Percentiles rank a stretch among this genome's conserved stretches.
Evolutionary conservation across 805 yeast genomes (phyloP).

Genomic region (Barnettozyma sp.): DNA sequence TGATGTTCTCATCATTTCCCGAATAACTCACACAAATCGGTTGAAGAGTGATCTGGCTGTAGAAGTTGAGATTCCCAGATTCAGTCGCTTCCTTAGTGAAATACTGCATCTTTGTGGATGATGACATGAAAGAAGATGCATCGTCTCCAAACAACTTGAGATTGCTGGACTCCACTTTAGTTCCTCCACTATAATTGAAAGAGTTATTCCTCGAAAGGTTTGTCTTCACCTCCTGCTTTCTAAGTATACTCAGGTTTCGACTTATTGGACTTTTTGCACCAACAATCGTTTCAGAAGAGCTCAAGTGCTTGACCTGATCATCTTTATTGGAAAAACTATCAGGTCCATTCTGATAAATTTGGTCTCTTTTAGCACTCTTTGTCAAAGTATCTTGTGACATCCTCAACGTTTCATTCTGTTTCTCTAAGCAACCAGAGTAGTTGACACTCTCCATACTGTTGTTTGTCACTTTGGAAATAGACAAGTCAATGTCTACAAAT

Average conservation of each 20-base stretch:
- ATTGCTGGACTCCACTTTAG: background rate
- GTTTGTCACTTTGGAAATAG: background rate
- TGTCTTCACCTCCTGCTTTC: background rate
- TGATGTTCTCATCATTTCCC: conserved; percentile 6
- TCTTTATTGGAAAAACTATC: no score
- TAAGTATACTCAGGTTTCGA: background rate
- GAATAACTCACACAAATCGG: background rate
- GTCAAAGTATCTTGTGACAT: background rate
- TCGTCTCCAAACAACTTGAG: conserved; percentile 1
- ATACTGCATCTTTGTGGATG: background rate
- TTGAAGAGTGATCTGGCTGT: conserved; percentile 2
- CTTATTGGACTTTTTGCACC: background rate
- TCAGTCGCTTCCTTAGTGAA: conserved; percentile 1
- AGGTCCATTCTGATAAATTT: background rate
- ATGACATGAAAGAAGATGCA: conserved; percentile 3
- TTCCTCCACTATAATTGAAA: background rate
- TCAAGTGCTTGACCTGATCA: no score
- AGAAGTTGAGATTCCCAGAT: conserved; percentile 4
- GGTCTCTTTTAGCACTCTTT: background rate
- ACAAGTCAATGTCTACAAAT: background rate
- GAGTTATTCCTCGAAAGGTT: conserved; percentile 1
- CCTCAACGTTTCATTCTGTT: background rate
- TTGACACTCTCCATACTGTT: conserved; percentile 8
- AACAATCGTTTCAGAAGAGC: conserved; percentile 1
- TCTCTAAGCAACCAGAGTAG: conserved; percentile 1